These are phyloP conservation scores for Trichoderma virens DNA, from an alignment of 495 filamentous ascomycete species.

Conservation along the genomic window DNA sequence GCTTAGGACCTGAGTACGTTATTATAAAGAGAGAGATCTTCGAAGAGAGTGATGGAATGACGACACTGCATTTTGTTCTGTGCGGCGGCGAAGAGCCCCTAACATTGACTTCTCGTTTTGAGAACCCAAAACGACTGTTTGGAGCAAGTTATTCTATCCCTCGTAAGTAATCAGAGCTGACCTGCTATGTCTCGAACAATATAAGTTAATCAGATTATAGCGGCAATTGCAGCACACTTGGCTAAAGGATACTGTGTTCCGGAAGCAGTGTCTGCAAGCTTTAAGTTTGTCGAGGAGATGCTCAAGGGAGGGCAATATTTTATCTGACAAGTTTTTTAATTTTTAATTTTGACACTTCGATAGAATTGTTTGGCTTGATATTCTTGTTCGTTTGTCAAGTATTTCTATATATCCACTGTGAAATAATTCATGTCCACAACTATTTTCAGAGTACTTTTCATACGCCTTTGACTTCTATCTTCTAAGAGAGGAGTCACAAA, in stretches of 20 bases:
- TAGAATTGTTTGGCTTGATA: not conserved
- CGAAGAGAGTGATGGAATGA: conserved; percentile 7
- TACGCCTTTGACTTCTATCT: too few species aligned
- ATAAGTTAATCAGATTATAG: conserved; percentile 1
- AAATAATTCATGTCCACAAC: too few species aligned
- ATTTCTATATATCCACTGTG: too few species aligned
- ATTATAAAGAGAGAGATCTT: conserved; percentile 11
- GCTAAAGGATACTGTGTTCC: conserved; percentile 8
- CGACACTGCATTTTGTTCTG: conserved; percentile 9
- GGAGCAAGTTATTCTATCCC: conserved; percentile 12
- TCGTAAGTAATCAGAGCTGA: conserved; percentile 6
- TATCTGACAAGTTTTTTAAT: not conserved
- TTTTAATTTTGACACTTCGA: not conserved
- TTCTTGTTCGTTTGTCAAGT: too few species aligned
- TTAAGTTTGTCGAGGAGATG: conserved; percentile 10
- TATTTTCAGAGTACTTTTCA: too few species aligned
- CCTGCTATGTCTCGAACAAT: not conserved
- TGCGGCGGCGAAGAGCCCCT: conserved; percentile 4
- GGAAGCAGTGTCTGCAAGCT: conserved; percentile 10
- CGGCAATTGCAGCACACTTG: conserved; percentile 8
- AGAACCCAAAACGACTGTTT: conserved; percentile 9
- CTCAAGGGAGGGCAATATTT: conserved; percentile 10
- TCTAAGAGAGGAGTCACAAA: too few species aligned
- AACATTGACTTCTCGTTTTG: conserved; percentile 9
- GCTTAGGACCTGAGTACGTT: conserved; percentile 9